These are phyloP conservation scores for Kappamyces sp. DNA, from an alignment of 192 early-diverging fungal genomes.

Conservation along the genomic window DNA sequence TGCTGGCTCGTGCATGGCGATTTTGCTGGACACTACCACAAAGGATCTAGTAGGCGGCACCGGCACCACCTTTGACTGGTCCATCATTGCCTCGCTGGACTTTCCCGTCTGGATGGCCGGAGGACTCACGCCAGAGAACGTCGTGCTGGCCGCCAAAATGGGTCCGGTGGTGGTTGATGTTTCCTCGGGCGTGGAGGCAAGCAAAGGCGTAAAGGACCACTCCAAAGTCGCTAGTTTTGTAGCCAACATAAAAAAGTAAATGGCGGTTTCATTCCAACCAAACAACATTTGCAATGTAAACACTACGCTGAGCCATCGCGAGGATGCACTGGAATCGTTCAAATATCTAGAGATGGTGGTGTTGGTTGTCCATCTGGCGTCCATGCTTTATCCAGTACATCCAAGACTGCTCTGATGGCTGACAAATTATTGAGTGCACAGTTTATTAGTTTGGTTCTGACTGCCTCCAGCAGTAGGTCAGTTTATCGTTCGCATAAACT, in stretches of 20 bases:
- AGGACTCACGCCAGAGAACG: slow-evolving; percentile 80
- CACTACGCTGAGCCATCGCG: too few species aligned
- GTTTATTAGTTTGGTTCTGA: too few species aligned
- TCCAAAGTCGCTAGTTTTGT: slow-evolving; percentile 72
- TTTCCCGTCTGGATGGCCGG: slow-evolving; percentile 85
- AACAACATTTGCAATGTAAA: too few species aligned
- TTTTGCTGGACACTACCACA: slow-evolving; percentile 52
- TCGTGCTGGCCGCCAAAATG: slow-evolving; percentile 60
- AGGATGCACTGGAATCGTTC: too few species aligned
- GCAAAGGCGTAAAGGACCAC: slow-evolving; percentile 67
- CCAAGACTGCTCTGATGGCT: too few species aligned
- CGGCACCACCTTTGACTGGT: slow-evolving; percentile 84
- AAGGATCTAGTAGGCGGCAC: slow-evolving; percentile 67
- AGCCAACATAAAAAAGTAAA: too few species aligned
- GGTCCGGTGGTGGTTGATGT: slow-evolving; percentile 88
- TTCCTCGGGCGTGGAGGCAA: slow-evolving; percentile 75
- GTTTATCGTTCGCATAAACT: slow-evolving; percentile 40
- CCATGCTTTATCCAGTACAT: too few species aligned
- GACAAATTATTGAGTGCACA: too few species aligned
- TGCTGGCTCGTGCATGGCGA: slow-evolving; percentile 16
- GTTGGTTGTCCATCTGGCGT: too few species aligned
- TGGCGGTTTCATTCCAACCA: too few species aligned
- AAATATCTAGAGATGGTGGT: too few species aligned
- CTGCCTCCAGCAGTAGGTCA: too few species aligned
- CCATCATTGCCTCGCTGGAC: slow-evolving; percentile 47